Evolutionary conservation across 257 asterid genomes (phyloP).

Genomic region (Nicotiana benthamiana): DNA sequence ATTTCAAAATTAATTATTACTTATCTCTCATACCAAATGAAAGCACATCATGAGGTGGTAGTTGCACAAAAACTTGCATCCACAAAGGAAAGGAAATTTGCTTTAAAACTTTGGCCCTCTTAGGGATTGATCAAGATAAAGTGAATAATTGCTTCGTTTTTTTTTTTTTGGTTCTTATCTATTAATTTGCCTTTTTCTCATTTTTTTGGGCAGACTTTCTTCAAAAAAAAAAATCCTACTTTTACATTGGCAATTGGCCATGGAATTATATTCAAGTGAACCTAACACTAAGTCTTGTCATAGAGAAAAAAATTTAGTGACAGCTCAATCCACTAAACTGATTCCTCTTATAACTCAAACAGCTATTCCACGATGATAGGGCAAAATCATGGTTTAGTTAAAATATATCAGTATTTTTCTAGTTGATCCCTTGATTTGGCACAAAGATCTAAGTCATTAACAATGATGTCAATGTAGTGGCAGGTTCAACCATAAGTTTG

Average conservation of each 20-base stretch:
- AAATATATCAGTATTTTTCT: neutral
- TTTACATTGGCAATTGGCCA: slow-evolving; percentile 3
- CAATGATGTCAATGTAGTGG: slow-evolving; percentile 4
- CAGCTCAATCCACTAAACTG: slow-evolving; percentile 10
- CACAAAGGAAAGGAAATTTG: neutral
- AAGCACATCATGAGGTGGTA: too few species aligned
- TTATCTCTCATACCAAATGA: too few species aligned
- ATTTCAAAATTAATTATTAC: too few species aligned
- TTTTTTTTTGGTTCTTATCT: neutral
- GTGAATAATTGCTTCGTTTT: neutral
- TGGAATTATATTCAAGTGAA: neutral
- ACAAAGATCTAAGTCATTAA: slow-evolving; percentile 9
- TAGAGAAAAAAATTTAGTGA: slow-evolving; percentile 9
- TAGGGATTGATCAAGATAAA: neutral
- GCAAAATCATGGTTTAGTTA: slow-evolving; percentile 2
- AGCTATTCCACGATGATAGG: neutral
- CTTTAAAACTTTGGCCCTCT: slow-evolving; percentile 6
- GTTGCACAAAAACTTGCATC: neutral
- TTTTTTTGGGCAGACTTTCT: neutral
- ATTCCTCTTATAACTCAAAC: neutral
- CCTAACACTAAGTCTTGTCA: slow-evolving; percentile 7
- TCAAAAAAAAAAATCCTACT: neutral
- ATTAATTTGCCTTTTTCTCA: neutral
- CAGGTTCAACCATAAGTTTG: neutral
- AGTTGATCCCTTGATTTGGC: slow-evolving; percentile 7